A percentile compares a stretch with the other conserved stretches of the same genome.
phyloP scores from a whole-genome alignment of 1,284 basidiomycete species.

The Moesziomyces sp. region DNA sequence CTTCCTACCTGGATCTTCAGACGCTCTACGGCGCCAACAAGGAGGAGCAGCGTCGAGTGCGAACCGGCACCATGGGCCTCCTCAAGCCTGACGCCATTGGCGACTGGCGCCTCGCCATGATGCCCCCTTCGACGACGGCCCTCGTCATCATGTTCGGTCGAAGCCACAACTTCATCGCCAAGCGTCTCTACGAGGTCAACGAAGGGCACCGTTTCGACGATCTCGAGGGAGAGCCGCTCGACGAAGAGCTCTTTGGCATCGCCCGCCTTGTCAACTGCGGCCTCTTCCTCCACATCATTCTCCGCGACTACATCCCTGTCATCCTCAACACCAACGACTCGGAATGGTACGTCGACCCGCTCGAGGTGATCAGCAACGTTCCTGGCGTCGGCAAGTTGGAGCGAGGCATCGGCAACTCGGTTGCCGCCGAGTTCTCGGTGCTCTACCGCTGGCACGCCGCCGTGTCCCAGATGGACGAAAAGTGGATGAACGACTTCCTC shows the following conservation, averaged over 20 bases:
- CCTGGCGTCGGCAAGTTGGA: slow-evolving; percentile 37
- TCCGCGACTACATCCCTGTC: slow-evolving; percentile 58
- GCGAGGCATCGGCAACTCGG: slow-evolving; percentile 54
- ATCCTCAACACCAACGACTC: slow-evolving; percentile 58
- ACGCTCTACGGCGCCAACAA: slow-evolving; percentile 73
- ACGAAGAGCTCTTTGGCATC: slow-evolving; percentile 54
- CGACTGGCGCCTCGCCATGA: slow-evolving; percentile 70
- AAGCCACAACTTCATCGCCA: slow-evolving; percentile 80
- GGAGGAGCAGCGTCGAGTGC: slow-evolving; percentile 27
- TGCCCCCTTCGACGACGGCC: slow-evolving; percentile 79
- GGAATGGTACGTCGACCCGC: slow-evolving; percentile 53
- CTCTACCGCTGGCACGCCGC: slow-evolving; percentile 59
- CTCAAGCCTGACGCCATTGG: slow-evolving; percentile 47
- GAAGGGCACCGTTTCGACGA: slow-evolving; percentile 43
- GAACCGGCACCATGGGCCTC: slow-evolving; percentile 29
- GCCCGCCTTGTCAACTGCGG: slow-evolving; percentile 50
- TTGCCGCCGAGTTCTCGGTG: slow-evolving; percentile 53
- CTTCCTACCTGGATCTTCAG: slow-evolving; percentile 81
- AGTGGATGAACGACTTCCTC: slow-evolving; percentile 57
- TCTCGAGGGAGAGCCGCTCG: slow-evolving; percentile 40
- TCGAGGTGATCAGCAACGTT: slow-evolving; percentile 48
- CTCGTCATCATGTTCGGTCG: slow-evolving; percentile 76
- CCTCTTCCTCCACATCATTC: slow-evolving; percentile 47
- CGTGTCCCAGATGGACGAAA: slow-evolving; percentile 51
- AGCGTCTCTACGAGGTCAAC: slow-evolving; percentile 73